Evolutionary conservation across 2,329 filamentous ascomycete genomes (phyloP).

Genomic region (Metarhizium rileyi): DNA sequence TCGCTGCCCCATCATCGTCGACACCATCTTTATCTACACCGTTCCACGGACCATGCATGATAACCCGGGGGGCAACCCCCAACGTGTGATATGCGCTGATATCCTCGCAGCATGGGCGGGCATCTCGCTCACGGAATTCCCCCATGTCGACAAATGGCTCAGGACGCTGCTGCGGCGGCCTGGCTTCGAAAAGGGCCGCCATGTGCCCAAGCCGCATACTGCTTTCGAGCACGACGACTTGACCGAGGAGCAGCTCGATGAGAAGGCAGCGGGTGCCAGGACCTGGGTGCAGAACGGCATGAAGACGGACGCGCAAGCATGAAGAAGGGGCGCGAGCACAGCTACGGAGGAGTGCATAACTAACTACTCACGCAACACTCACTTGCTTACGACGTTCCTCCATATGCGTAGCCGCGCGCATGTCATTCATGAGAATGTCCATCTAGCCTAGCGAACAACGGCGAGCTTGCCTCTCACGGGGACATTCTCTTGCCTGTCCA

Average conservation of each 20-base stretch:
- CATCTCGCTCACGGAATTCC: slow-evolving; percentile 62
- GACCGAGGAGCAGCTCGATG: slow-evolving; percentile 45
- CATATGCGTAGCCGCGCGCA: no score
- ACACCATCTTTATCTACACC: no score
- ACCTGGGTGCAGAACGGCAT: slow-evolving; percentile 61
- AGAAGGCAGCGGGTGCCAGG: slow-evolving; percentile 39
- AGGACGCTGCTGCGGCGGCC: slow-evolving; percentile 58
- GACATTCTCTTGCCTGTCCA: slow-evolving; percentile 28
- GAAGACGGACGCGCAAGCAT: slow-evolving; percentile 53
- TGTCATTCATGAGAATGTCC: no score
- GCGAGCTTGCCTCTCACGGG: slow-evolving; percentile 29
- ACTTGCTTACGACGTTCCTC: no score
- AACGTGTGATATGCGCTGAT: neutral
- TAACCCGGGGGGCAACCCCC: no score
- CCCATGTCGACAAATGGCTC: slow-evolving; percentile 67
- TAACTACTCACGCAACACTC: no score
- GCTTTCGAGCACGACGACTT: slow-evolving; percentile 39
- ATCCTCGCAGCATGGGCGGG: slow-evolving; percentile 22
- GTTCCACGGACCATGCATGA: no score
- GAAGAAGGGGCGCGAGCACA: no score
- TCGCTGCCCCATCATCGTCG: no score
- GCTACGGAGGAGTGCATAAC: no score
- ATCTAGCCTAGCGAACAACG: slow-evolving; percentile 16
- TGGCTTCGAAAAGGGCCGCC: slow-evolving; percentile 63
- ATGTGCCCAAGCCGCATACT: slow-evolving; percentile 60